A percentile compares a stretch with the other conserved stretches of the same genome.
These are phyloP conservation scores for Gastrolobium bilobum DNA, from an alignment of 306 rosid species.

Conservation along the genomic window DNA sequence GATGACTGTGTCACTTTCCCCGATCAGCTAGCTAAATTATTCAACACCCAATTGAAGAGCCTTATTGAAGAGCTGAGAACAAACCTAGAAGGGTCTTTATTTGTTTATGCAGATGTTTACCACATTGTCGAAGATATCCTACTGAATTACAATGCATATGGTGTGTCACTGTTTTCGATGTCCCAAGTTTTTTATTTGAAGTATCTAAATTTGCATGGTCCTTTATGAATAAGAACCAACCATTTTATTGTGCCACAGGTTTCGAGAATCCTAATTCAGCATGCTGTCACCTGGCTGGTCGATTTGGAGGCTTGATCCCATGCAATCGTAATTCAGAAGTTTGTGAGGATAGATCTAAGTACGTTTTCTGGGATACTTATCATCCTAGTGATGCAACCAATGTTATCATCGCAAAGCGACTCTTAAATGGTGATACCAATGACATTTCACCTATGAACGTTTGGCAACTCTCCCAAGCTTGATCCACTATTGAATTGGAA, in stretches of 20 bases:
- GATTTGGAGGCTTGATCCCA: conserved; percentile 71
- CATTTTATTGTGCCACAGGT: conserved; percentile 49
- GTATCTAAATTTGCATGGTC: neutral
- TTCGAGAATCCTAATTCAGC: conserved; percentile 65
- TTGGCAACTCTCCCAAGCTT: conserved; percentile 55
- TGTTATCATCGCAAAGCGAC: conserved; percentile 58
- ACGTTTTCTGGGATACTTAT: conserved; percentile 77
- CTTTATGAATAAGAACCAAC: neutral
- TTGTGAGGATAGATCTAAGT: conserved; percentile 67
- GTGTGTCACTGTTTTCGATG: conserved; percentile 32
- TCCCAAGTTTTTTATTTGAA: neutral
- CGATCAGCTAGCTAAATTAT: conserved; percentile 62
- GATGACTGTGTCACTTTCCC: conserved; percentile 62
- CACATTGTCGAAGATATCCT: conserved; percentile 44
- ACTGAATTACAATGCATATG: conserved; percentile 35
- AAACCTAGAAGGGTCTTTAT: conserved; percentile 54
- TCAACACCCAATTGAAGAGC: conserved; percentile 62
- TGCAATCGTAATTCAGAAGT: conserved; percentile 64
- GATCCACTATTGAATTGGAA: conserved; percentile 7
- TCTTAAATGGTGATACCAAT: conserved; percentile 57
- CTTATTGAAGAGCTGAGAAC: conserved; percentile 59
- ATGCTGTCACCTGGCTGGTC: conserved; percentile 71
- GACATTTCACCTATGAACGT: conserved; percentile 69
- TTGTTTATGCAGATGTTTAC: conserved; percentile 70
- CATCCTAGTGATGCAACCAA: conserved; percentile 80